Base-by-base conservation (phyloP, 2,329 filamentous ascomycete species). In the Pochonia chlamydosporia region DNA sequence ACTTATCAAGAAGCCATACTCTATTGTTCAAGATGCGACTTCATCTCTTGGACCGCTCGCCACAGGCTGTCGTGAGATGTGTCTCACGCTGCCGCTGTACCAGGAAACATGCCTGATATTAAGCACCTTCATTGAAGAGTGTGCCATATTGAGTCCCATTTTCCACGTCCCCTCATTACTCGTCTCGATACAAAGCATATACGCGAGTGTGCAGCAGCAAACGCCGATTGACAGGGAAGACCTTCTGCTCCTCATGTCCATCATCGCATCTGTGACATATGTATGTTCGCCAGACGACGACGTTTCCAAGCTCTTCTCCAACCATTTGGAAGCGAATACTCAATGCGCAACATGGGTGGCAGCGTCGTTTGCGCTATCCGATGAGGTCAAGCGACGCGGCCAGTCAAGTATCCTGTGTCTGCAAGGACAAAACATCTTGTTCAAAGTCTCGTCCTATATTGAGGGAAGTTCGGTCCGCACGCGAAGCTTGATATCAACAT, bases 1-100 rank as follows among this genome's bases (percentile, higher is more conserved):
- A 49, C 43, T 46, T 11, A 49, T 49, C 31, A 44, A 41, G n/a
- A 45, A 39, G 24, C 43, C 47, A 18, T 49, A 39, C 20, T 46
- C 16, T 25, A 14, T 43, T 24, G 21, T 49, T 3, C 47, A 46
- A 42, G 47, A 49, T 42, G 47, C 18, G 18, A 25, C 46, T 11
- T 18, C 36, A 11, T 11, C 35, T 21, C 6, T 39, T 4, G 23
- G n/a, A 3, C 16, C 26, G 35, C 3, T 23, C 8, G 36, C 10
- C n/a, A 14, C 28, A 11, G 42, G 42, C 3, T 6, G 28, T 20
- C 47, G 37, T 23, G 42, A 46, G 30, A 39, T 42, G 13, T 43
- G 43, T 33, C 33, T 49, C 23, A 28, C 41, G 5, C 43, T 49
- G 13, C 47, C 47, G 11, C 11, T 49, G 8, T 46, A 46, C n/a